Percentiles rank a stretch among this genome's conserved stretches.
Evolutionary conservation across 2,329 filamentous ascomycete species (phyloP).

Genomic region (Neofusicoccum umdonicola): DNA sequence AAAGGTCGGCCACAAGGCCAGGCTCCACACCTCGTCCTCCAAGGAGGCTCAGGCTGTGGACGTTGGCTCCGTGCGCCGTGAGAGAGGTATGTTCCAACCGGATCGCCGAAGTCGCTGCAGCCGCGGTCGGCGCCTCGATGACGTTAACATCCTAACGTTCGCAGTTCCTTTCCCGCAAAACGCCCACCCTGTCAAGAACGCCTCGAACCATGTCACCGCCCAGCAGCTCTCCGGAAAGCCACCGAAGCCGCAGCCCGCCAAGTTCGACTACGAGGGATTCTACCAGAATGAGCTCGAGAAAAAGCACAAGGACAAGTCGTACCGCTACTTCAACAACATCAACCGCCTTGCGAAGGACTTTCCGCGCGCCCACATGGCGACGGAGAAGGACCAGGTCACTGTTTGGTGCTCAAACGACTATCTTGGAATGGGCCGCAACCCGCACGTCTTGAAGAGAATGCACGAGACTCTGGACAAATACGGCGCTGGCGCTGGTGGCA

Average conservation of each 20-base stretch:
- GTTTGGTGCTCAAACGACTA: slow-evolving; percentile 99
- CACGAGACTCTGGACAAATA: slow-evolving; percentile 93
- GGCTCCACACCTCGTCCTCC: slow-evolving; percentile 75
- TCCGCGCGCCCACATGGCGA: slow-evolving; percentile 86
- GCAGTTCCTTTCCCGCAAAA: slow-evolving; percentile 33
- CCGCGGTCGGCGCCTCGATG: neutral
- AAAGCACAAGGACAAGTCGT: slow-evolving; percentile 99
- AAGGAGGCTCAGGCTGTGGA: slow-evolving; percentile 79
- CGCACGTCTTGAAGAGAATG: slow-evolving; percentile 83
- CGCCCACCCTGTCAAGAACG: slow-evolving; percentile 20
- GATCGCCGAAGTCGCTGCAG: neutral
- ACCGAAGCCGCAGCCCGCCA: slow-evolving; percentile 50
- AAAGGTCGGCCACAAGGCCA: slow-evolving; percentile 59
- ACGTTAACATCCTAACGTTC: slow-evolving; percentile 19
- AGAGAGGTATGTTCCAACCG: slow-evolving; percentile 43
- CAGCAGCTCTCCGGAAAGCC: slow-evolving; percentile 38
- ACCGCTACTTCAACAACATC: slow-evolving; percentile 99
- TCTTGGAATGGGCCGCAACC: slow-evolving; percentile 93
- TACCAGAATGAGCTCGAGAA: slow-evolving; percentile 88
- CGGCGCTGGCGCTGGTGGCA: slow-evolving; percentile 91
- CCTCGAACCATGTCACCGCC: slow-evolving; percentile 21
- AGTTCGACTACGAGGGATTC: slow-evolving; percentile 89
- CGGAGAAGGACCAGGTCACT: slow-evolving; percentile 79
- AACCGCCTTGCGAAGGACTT: slow-evolving; percentile 96
- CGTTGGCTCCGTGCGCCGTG: slow-evolving; percentile 50